Conservation (phyloP, 257 asterid species). For the Echium plantagineum region DNA sequence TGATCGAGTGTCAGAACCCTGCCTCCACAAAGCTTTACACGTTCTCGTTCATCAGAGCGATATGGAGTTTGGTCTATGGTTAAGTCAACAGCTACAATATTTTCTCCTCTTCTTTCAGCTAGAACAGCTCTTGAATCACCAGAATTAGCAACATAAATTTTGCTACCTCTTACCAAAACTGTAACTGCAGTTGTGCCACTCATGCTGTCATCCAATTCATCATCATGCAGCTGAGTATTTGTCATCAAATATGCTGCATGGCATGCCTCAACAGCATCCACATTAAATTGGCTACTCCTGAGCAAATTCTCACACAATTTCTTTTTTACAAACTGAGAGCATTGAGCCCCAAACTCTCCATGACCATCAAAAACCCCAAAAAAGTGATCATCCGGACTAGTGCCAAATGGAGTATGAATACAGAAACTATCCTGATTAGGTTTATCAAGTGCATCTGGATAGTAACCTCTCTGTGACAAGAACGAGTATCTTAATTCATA, state of each 20-base stretch:
- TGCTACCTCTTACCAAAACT: conserved; percentile 63
- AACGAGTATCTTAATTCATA: conserved; percentile 73
- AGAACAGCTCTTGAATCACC: conserved; percentile 95
- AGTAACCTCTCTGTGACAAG: conserved; percentile 89
- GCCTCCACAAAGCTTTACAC: conserved; percentile 91
- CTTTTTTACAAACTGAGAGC: conserved; percentile 77
- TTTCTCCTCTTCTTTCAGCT: conserved; percentile 62
- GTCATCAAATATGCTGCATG: conserved; percentile 69
- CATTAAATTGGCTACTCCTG: conserved; percentile 45
- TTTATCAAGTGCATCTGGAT: conserved; percentile 95
- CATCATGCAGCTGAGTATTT: conserved; percentile 67
- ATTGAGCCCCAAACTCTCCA: conserved; percentile 86
- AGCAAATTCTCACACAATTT: conserved; percentile 87
- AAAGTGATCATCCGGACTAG: conserved; percentile 63
- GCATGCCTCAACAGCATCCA: conserved; percentile 76
- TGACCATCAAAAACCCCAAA: conserved; percentile 98
- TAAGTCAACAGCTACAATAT: conserved; percentile 71
- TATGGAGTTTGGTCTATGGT: conserved; percentile 91
- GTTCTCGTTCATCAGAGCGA: conserved; percentile 71
- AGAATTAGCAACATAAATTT: conserved; percentile 65
- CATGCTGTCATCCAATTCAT: conserved; percentile 86
- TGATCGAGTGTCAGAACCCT: conserved; percentile 95
- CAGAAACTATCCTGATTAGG: conserved; percentile 95
- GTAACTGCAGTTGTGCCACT: conserved; percentile 96
- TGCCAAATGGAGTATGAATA: conserved; percentile 86